phyloP scores from a whole-genome alignment of 176 grass and related monocot species.

The Puccinellia tenuiflora region DNA sequence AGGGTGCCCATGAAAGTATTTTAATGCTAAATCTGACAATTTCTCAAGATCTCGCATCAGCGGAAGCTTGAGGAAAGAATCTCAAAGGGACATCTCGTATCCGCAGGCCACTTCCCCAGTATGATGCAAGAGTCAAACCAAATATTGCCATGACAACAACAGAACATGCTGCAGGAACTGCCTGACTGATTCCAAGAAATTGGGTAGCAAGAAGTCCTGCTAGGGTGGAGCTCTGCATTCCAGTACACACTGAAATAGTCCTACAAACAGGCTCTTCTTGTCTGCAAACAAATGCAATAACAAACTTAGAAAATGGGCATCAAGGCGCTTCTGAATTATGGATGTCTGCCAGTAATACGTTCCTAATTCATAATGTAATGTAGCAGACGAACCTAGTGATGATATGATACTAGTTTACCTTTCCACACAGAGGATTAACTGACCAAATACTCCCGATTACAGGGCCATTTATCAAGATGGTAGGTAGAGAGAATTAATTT shows the following conservation, averaged over 20 bases:
- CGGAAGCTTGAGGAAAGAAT: constrained; percentile 13
- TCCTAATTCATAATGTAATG: neutral
- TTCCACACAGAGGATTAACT: neutral
- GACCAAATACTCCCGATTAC: neutral
- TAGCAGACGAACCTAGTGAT: neutral
- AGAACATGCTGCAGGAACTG: constrained; percentile 86
- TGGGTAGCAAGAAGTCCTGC: constrained; percentile 88
- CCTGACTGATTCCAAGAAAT: constrained; percentile 79
- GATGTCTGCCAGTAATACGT: neutral
- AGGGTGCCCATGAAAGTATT: neutral
- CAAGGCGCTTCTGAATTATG: neutral
- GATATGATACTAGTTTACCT: neutral
- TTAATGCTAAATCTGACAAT: neutral
- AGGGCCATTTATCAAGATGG: neutral
- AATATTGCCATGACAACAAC: constrained; percentile 92
- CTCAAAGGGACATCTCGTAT: constrained; percentile 40
- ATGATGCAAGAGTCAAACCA: constrained; percentile 79
- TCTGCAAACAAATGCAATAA: constrained; percentile 22
- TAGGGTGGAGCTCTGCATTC: constrained; percentile 97
- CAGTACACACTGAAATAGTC: constrained; percentile 87
- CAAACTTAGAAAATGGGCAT: neutral
- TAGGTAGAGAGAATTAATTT: neutral
- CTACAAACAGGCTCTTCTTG: constrained; percentile 68
- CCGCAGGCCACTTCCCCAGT: constrained; percentile 63
- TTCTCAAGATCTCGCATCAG: constrained; percentile 16